These are phyloP conservation scores for Ramaria sp. DNA, from an alignment of 768 basidiomycete species.

Conservation along the genomic window DNA sequence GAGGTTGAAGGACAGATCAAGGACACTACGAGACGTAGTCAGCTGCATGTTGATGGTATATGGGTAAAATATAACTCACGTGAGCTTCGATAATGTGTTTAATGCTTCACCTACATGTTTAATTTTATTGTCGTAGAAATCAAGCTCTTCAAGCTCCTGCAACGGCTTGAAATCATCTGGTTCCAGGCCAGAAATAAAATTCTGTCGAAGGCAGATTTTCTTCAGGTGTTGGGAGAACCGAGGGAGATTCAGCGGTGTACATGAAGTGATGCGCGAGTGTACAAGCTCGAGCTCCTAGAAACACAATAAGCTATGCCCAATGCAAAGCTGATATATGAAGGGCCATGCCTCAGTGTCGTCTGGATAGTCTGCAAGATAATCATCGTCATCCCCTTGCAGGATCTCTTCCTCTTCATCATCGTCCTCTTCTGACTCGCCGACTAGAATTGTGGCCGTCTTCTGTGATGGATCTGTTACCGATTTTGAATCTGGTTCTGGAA, in stretches of 20 bases:
- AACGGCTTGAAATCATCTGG: constrained; percentile 59
- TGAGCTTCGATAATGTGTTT: constrained; percentile 40
- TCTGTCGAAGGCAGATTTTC: constrained; percentile 78
- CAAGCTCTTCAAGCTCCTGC: constrained; percentile 72
- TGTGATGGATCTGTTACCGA: background rate
- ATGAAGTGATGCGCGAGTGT: constrained; percentile 62
- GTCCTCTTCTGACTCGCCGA: constrained; percentile 30
- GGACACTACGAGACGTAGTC: constrained; percentile 33
- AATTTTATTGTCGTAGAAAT: constrained; percentile 93
- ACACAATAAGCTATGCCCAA: constrained; percentile 9
- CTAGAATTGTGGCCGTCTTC: constrained; percentile 1
- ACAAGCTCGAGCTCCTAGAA: constrained; percentile 77
- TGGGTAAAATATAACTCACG: constrained; percentile 30
- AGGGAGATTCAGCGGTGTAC: constrained; percentile 41
- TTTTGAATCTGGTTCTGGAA: background rate
- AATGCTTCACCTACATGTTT: constrained; percentile 62
- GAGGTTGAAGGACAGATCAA: constrained; percentile 95
- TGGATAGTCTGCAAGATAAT: constrained; percentile 68
- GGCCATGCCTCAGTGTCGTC: constrained; percentile 70
- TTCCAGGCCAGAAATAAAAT: constrained; percentile 63
- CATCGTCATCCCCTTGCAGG: constrained; percentile 21
- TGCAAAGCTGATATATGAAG: background rate
- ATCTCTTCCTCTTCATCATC: constrained; percentile 15
- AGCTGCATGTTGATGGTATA: background rate
- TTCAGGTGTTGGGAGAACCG: constrained; percentile 63